A percentile compares a stretch with the other conserved stretches of the same genome.
Evolutionary conservation across 495 filamentous ascomycete species (phyloP).

Genomic region (Penicillium subrubescens): DNA sequence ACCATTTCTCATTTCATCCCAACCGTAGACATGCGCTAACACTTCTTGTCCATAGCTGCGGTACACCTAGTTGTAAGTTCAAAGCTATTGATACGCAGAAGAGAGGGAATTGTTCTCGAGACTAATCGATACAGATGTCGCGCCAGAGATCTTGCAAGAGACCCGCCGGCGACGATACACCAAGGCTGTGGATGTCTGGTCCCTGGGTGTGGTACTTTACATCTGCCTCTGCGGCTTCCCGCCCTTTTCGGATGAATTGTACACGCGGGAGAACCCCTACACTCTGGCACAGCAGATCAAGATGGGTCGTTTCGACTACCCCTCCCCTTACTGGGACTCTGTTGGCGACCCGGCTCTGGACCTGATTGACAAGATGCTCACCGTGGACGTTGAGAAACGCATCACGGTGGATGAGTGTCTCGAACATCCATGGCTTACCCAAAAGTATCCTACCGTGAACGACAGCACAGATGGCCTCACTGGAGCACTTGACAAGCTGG

Average conservation of each 20-base stretch:
- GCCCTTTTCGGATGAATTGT: slow-evolving; percentile 93
- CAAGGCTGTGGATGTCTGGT: slow-evolving; percentile 96
- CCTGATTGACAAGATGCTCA: slow-evolving; percentile 93
- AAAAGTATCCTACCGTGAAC: slow-evolving; percentile 46
- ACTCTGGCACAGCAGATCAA: slow-evolving; percentile 90
- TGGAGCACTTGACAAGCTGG: slow-evolving; percentile 75
- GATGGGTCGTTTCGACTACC: slow-evolving; percentile 86
- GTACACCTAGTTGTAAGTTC: slow-evolving; percentile 81
- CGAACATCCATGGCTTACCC: slow-evolving; percentile 85
- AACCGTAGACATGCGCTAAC: slow-evolving; percentile 13
- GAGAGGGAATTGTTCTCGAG: background rate
- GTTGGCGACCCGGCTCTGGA: slow-evolving; percentile 89
- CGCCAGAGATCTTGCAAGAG: slow-evolving; percentile 89
- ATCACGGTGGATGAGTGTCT: slow-evolving; percentile 90
- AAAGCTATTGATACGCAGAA: background rate
- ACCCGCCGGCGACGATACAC: slow-evolving; percentile 81
- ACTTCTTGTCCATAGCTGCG: slow-evolving; percentile 58
- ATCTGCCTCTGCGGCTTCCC: slow-evolving; percentile 98
- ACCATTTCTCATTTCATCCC: background rate
- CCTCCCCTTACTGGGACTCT: slow-evolving; percentile 96
- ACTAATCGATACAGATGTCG: slow-evolving; percentile 68
- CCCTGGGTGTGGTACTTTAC: slow-evolving; percentile 96
- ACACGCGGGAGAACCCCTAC: slow-evolving; percentile 75
- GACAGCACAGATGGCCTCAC: slow-evolving; percentile 96
- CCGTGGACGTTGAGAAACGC: slow-evolving; percentile 78